Conservation (phyloP, 2,329 filamentous ascomycete species). For the Cordyceps sp. region DNA sequence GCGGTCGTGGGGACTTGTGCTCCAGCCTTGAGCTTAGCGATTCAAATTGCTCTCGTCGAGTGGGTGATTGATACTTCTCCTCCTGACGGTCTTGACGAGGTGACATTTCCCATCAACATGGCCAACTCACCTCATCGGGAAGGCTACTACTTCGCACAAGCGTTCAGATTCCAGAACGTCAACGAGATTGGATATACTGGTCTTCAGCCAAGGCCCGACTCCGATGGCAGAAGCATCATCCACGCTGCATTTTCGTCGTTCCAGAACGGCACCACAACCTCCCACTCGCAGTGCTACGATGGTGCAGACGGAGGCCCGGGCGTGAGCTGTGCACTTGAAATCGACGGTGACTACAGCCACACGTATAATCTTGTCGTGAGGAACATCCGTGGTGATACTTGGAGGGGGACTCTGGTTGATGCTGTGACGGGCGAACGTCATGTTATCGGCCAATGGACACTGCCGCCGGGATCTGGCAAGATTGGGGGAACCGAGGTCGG, state of each 20-base stretch:
- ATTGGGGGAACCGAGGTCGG: conserved; percentile 2
- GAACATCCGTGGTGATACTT: conserved; percentile 4
- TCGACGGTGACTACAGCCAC: conserved; percentile 4
- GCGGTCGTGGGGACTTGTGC: too few species aligned
- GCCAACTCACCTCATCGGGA: conserved; percentile 3
- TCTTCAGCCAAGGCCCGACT: conserved; percentile 5
- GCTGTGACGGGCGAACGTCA: conserved; percentile 1
- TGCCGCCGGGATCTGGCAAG: conserved; percentile 4
- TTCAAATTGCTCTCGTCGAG: too few species aligned
- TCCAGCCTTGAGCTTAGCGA: too few species aligned
- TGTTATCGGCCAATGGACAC: conserved; percentile 6
- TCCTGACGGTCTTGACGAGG: conserved; percentile 2
- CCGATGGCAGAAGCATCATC: conserved; percentile 3
- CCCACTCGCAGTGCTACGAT: conserved; percentile 6
- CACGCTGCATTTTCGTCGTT: conserved; percentile 8
- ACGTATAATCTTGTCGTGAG: conserved; percentile 6
- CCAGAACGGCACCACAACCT: conserved; percentile 3
- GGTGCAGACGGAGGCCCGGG: conserved; percentile 10
- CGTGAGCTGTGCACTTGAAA: conserved; percentile 6
- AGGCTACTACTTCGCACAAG: conserved; percentile 7
- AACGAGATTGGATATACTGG: conserved; percentile 5
- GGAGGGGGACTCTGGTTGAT: conserved; percentile 7
- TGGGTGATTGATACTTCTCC: neutral
- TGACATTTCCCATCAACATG: conserved; percentile 6
- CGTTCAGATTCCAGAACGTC: conserved; percentile 5